These are phyloP conservation scores for Soucietia sequanensis DNA, from an alignment of 805 yeast species.

Conservation along the genomic window DNA sequence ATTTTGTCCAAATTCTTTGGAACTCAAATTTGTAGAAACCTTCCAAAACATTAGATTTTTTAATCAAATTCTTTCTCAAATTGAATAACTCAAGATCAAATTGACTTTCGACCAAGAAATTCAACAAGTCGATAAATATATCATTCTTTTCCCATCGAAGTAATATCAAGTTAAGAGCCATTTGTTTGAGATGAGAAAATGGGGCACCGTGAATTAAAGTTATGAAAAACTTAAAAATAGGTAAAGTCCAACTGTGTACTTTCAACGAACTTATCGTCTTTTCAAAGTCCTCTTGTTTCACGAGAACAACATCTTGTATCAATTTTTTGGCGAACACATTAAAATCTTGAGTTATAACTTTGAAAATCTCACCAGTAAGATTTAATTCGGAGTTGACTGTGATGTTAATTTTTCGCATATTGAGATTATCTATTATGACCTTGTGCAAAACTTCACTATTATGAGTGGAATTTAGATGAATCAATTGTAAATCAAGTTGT, in stretches of 20 bases:
- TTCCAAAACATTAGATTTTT: slow-evolving; percentile 8
- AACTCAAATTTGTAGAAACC: slow-evolving; percentile 14
- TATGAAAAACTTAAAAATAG: slow-evolving; percentile 30
- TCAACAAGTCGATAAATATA: slow-evolving; percentile 15
- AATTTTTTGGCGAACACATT: slow-evolving; percentile 29
- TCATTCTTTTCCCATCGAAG: slow-evolving; percentile 14
- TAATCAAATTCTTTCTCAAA: slow-evolving; percentile 15
- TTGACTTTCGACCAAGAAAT: slow-evolving; percentile 22
- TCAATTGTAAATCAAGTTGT: neutral
- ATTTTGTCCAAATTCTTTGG: slow-evolving; percentile 16
- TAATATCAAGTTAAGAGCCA: slow-evolving; percentile 19
- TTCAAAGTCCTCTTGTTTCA: slow-evolving; percentile 23
- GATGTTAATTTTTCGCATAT: neutral
- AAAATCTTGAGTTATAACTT: slow-evolving; percentile 12
- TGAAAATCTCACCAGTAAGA: slow-evolving; percentile 6
- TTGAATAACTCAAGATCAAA: slow-evolving; percentile 25
- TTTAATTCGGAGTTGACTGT: slow-evolving; percentile 3
- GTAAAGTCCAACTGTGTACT: slow-evolving; percentile 28
- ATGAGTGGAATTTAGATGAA: neutral
- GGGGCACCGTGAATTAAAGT: slow-evolving; percentile 37
- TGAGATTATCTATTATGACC: neutral
- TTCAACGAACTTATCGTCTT: slow-evolving; percentile 16
- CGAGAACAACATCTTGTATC: slow-evolving; percentile 30
- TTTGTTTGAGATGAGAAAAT: slow-evolving; percentile 22
- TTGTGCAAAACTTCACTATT: slow-evolving; percentile 3